Evolutionary conservation across 116 monocot species (phyloP).

Genomic region (Thalassia testudinum): DNA sequence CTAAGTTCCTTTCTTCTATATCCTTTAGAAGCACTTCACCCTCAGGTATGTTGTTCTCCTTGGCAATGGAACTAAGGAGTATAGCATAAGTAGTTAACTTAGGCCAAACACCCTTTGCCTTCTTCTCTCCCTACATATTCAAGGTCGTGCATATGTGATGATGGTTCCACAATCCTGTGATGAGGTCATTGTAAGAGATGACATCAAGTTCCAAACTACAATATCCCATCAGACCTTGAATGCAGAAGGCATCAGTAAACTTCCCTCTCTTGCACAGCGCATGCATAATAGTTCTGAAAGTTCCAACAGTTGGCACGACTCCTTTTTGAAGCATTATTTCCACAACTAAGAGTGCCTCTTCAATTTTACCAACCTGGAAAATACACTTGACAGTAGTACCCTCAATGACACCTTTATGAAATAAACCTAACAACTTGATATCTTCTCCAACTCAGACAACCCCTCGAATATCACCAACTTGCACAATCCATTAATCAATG

Average conservation of each 20-base stretch:
- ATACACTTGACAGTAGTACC: conserved; percentile 53
- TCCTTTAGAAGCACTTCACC: conserved; percentile 47
- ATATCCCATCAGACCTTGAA: conserved; percentile 40
- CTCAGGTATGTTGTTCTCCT: conserved; percentile 20
- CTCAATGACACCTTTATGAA: conserved; percentile 47
- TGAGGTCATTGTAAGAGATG: conserved; percentile 68
- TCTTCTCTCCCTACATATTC: conserved; percentile 56
- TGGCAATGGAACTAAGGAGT: conserved; percentile 30
- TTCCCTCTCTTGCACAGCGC: conserved; percentile 27
- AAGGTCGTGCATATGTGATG: conserved; percentile 17
- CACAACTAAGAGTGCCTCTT: conserved; percentile 55
- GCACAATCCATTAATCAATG: conserved; percentile 61
- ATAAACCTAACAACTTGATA: conserved; percentile 36
- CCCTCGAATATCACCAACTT: conserved; percentile 40
- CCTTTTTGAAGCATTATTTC: conserved; percentile 28
- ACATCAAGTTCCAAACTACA: conserved; percentile 47
- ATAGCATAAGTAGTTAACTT: conserved; percentile 61
- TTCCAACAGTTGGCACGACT: conserved; percentile 59
- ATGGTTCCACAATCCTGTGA: conserved; percentile 44
- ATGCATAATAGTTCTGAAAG: conserved; percentile 74
- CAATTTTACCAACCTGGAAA: conserved; percentile 62
- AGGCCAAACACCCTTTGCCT: conserved; percentile 40
- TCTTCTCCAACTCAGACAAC: conserved; percentile 65
- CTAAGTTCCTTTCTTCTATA: conserved; percentile 44
- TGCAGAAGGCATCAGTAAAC: conserved; percentile 39